A percentile compares a stretch with the other conserved stretches of the same genome.
phyloP scores from a whole-genome alignment of 2,329 filamentous ascomycete species.

The Aspergillus pseudoterreus region DNA sequence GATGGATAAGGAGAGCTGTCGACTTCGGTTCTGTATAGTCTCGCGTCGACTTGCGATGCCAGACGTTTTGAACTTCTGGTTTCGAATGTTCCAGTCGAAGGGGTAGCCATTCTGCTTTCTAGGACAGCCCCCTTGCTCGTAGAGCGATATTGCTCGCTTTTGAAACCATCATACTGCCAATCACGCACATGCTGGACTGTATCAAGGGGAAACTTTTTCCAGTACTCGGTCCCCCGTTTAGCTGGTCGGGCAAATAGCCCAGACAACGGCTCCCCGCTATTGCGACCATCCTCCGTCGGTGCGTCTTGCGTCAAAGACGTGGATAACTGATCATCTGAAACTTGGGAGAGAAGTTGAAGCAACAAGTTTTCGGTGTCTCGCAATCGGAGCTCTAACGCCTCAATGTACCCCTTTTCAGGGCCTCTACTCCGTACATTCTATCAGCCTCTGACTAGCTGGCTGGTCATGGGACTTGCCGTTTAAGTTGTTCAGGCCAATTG shows the following conservation, averaged over 20 bases:
- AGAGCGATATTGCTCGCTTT: not conserved
- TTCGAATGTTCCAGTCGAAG: not conserved
- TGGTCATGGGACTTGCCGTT: constrained; percentile 24
- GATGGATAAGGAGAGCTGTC: not conserved
- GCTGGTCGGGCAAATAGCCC: constrained; percentile 18
- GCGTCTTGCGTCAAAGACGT: constrained; percentile 15
- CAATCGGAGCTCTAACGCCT: constrained; percentile 42
- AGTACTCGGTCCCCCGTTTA: constrained; percentile 35
- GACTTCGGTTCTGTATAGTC: not conserved
- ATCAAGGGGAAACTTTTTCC: constrained; percentile 35
- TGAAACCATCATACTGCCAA: constrained; percentile 32
- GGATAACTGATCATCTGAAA: constrained; percentile 30
- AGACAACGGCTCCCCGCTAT: constrained; percentile 7
- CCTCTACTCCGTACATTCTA: constrained; percentile 33
- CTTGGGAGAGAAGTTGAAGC: constrained; percentile 33
- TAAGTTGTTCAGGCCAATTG: constrained; percentile 37
- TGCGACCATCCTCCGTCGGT: not conserved
- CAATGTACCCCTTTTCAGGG: constrained; percentile 46
- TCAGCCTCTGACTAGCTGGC: not conserved
- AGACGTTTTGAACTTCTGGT: not conserved
- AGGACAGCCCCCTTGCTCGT: not conserved
- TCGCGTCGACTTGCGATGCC: not conserved
- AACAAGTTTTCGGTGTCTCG: constrained; percentile 41
- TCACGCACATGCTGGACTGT: constrained; percentile 30
- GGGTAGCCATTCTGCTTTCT: not conserved